Evolutionary conservation across 179 eudicot species (phyloP), one percentile per base, ranked within the genome.

Genomic region (Beta macrorhiza): DNA sequence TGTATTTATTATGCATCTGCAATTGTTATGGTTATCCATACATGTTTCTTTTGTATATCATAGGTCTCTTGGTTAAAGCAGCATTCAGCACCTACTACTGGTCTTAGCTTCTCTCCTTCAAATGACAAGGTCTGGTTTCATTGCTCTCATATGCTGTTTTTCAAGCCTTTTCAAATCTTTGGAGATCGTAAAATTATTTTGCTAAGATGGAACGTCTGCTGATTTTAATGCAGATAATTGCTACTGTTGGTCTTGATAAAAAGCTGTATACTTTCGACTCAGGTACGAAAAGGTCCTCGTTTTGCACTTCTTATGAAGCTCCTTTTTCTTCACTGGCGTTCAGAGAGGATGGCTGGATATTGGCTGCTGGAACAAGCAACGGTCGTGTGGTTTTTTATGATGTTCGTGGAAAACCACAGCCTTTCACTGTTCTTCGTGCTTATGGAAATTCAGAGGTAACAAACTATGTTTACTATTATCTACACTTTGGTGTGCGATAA

Each of bases 61-160:
- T 89, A 95, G 99, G 91, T 87, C 70, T 95, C 99, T 83, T 95
- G 99, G 99, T 76, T 89, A 87, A 95, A 92, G 91, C 99, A 95
- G 89, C 98, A 95, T 84, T 93, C 99, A 58, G 99, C 99, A 47
- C 99, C 99, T 74, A 90, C 94, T 37, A 84, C 95, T 85, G 99
- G 95, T 68, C 88, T 95, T 84, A 84, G 99, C 82, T 95, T 93
- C 84, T 93, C 95, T 74, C 98, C 99, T 80, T 87, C 97, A 74
- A 92, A 92, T 86, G 99, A 95, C 74, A 95, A 95, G 98, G 99
- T 93, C 51, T 67, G 56, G 55, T 72, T 64, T 49, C 51, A 49
- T 42, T 20, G 3, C 77, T 78, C 45, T 9, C 15, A 29, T 68
- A 7, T 52, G 53, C 52, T 73, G 29, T n/a, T 67, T 74, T 16